Evolutionary conservation across 768 basidiomycete genomes (phyloP), one percentile per base, ranked within the genome.

Genomic region (Clathrus columnatus): DNA sequence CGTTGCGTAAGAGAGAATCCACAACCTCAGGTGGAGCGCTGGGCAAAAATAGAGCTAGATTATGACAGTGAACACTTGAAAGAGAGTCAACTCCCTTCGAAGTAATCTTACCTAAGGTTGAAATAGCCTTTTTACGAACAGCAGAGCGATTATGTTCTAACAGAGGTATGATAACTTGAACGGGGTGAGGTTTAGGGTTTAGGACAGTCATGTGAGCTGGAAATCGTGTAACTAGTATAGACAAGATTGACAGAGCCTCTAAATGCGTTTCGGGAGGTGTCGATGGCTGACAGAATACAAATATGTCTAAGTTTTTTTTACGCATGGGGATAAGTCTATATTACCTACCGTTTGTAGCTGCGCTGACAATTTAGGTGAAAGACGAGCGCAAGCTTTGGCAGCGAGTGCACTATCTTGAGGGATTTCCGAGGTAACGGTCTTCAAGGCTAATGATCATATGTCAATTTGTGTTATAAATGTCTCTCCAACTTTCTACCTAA

Each of bases 401-500:
- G 87, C 86, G 55, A 94, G 83, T 63, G 82, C 84, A 51, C 87
- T 84, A 60, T 88, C 87, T 5, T 82, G 79, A 7, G 90, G 88
- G 49, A 98, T 75, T 69, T 97, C 93, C 17, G 85, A 79, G 4
- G 93, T 92, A 61, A 98, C 93, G 2, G 92, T 95, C 72, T 97
- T 98, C 56, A 99, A 74, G 4, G 92, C 95, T 94, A 62, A 16
- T 32, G 26, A 26, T 53, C 57, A 43, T 17, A 55, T 50, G 1
- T 28, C 10, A 26, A 7, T 43, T 5, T n/a, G 20, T 32, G 29
- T 21, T 24, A 63, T 16, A 55, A 49, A 14, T 48, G n/a, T n/a
- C n/a, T n/a, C n/a, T n/a, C n/a, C n/a, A n/a, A 28, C 46, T 43
- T 47, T 78, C 56, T 50, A 96, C 94, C 95, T 54, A 97, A 79